phyloP scores from a whole-genome alignment of 169 alveolate species.

The Eimeria sp. region DNA sequence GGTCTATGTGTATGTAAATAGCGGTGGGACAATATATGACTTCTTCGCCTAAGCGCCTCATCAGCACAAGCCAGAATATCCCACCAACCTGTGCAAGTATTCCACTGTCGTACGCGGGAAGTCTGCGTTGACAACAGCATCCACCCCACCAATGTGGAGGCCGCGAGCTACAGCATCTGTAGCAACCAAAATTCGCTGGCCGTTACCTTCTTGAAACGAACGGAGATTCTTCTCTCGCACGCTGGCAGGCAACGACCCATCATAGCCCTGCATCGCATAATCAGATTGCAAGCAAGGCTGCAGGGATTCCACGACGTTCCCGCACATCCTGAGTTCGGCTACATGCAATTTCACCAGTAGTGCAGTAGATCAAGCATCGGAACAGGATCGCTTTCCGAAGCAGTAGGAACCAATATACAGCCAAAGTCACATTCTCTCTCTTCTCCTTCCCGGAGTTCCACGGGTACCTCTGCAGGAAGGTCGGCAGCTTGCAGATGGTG shows the following conservation, averaged over 20 bases:
- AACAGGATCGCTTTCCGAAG: neutral
- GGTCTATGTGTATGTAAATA: neutral
- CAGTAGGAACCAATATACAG: neutral
- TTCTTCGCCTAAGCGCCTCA: neutral
- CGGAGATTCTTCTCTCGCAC: conserved; percentile 34
- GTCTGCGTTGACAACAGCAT: conserved; percentile 54
- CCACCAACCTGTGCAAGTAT: conserved; percentile 67
- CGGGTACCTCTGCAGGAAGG: conserved; percentile 70
- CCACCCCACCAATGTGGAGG: conserved; percentile 68
- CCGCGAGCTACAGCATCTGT: conserved; percentile 73
- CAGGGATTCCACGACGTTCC: neutral
- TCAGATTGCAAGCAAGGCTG: neutral
- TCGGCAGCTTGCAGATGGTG: conserved; percentile 62
- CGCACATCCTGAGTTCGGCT: neutral
- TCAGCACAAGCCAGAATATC: neutral
- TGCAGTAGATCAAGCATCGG: neutral
- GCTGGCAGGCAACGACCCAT: conserved; percentile 73
- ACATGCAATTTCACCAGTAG: neutral
- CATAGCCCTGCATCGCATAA: conserved; percentile 61
- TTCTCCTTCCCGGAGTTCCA: neutral
- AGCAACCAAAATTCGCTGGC: conserved; percentile 71
- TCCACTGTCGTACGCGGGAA: conserved; percentile 67
- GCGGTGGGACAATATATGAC: neutral
- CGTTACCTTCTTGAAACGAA: conserved; percentile 41
- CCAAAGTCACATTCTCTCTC: neutral